Percentiles rank a stretch among this genome's conserved stretches.
Evolutionary conservation across 768 basidiomycete genomes (phyloP).

Genomic region (Exidia glandulosa): DNA sequence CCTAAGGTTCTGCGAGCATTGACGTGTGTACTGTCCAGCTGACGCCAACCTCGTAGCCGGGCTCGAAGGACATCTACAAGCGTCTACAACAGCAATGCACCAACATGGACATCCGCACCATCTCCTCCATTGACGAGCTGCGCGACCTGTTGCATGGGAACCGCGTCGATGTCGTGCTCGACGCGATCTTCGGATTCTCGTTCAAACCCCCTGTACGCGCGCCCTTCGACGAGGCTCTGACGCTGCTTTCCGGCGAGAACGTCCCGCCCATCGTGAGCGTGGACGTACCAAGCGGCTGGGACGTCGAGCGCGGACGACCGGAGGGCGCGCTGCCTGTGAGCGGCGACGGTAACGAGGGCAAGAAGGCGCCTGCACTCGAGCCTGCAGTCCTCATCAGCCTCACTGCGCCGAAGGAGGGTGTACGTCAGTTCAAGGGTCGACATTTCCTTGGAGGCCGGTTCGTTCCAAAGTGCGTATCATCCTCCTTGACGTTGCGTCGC

Average conservation of each 20-base stretch:
- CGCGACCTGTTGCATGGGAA: slow-evolving; percentile 31
- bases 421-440: slow-evolving; percentile 58
- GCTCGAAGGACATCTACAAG: slow-evolving; percentile 89
- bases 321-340: slow-evolving; percentile 22
- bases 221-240: slow-evolving; percentile 74
- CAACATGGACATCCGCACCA: slow-evolving; percentile 74
- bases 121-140: slow-evolving; percentile 33
- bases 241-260: slow-evolving; percentile 43
- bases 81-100: slow-evolving; percentile 76
- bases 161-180: slow-evolving; percentile 76
- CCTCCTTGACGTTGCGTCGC: not conserved
- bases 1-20: slow-evolving; percentile 54
- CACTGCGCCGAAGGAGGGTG: slow-evolving; percentile 91
- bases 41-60: slow-evolving; percentile 40
- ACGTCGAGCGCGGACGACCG: slow-evolving; percentile 69
- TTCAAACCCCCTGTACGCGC: slow-evolving; percentile 84
- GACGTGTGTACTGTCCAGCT: not conserved
- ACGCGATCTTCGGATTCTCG: slow-evolving; percentile 97
- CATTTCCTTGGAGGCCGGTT: slow-evolving; percentile 96
- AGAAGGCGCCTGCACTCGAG: slow-evolving; percentile 35
- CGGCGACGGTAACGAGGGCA: slow-evolving; percentile 15
- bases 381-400: slow-evolving; percentile 80
- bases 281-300: slow-evolving; percentile 96
- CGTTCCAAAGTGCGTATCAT: slow-evolving; percentile 59
- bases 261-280: slow-evolving; percentile 81